Evolutionary conservation across 371 early-diverging fungal species (phyloP).

Genomic region (Mortierella sp.): DNA sequence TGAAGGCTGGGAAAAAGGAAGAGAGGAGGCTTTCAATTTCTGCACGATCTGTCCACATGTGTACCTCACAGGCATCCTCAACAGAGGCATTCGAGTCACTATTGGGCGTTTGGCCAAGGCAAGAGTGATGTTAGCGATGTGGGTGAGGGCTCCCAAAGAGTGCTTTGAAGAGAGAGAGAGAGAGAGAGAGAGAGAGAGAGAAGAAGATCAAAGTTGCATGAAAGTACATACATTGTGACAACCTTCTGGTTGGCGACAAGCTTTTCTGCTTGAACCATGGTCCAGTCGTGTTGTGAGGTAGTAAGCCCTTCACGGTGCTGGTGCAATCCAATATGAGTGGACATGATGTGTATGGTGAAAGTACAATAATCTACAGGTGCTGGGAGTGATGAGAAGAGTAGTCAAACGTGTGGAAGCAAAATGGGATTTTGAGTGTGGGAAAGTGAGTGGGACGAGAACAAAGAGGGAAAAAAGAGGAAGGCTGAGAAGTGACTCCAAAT

Average conservation of each 20-base stretch:
- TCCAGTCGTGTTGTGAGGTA: slow-evolving; percentile 64
- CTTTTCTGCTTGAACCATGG: slow-evolving; percentile 60
- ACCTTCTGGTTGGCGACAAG: slow-evolving; percentile 63
- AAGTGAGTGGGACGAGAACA: neutral
- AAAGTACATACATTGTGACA: slow-evolving; percentile 60
- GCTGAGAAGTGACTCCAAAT: neutral
- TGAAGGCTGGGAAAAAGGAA: neutral
- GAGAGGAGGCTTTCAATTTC: neutral
- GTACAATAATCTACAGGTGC: neutral
- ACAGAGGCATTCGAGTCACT: slow-evolving; percentile 53
- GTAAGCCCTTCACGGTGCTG: slow-evolving; percentile 70
- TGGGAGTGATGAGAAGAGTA: neutral
- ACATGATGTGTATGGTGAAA: neutral
- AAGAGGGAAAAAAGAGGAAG: neutral
- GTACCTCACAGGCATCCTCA: slow-evolving; percentile 54
- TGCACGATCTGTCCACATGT: neutral
- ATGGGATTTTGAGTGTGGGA: neutral
- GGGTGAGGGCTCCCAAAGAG: no score
- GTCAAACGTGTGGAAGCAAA: neutral
- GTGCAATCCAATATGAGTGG: neutral
- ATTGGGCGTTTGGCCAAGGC: neutral
- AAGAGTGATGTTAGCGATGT: no score
- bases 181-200: no score
- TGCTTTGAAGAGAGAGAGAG: no score
- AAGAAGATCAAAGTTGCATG: no score